A percentile compares a stretch with the other conserved stretches of the same genome.
phyloP scores from a whole-genome alignment of 202 grass and related monocot species.

The Thinopyrum obtusiflorum region DNA sequence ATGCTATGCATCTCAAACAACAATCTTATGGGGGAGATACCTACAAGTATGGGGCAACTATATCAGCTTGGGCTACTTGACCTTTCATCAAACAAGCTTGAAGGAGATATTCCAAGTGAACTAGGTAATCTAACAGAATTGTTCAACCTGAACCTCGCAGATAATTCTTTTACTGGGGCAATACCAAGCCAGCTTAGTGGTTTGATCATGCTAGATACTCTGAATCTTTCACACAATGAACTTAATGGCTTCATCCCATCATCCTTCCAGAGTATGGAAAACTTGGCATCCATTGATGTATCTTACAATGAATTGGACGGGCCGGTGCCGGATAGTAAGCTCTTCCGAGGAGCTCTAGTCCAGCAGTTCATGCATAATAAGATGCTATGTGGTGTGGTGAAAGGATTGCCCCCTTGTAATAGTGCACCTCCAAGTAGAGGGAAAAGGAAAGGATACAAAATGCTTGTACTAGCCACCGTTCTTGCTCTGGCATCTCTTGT shows the following conservation, averaged over 20 bases:
- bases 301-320: conserved; percentile 19
- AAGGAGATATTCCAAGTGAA: no score
- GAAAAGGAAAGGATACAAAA: background rate
- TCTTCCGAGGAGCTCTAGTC: conserved; percentile 29
- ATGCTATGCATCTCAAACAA: no score
- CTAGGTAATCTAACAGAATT: no score
- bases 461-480: no score
- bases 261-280: background rate
- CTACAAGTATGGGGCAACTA: no score
- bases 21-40: no score
- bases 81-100: no score
- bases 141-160: no score
- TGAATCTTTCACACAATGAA: conserved; percentile 53
- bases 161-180: conserved; percentile 35
- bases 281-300: background rate
- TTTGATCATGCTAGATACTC: conserved; percentile 20
- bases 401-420: background rate
- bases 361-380: background rate
- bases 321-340: conserved; percentile 21
- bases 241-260: conserved; percentile 26
- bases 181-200: conserved; percentile 46
- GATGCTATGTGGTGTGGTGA: background rate
- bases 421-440: background rate
- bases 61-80: no score
- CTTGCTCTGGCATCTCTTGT: no score